These are phyloP conservation scores for Boletus coccyginus DNA, from an alignment of 768 basidiomycete species.

Conservation along the genomic window DNA sequence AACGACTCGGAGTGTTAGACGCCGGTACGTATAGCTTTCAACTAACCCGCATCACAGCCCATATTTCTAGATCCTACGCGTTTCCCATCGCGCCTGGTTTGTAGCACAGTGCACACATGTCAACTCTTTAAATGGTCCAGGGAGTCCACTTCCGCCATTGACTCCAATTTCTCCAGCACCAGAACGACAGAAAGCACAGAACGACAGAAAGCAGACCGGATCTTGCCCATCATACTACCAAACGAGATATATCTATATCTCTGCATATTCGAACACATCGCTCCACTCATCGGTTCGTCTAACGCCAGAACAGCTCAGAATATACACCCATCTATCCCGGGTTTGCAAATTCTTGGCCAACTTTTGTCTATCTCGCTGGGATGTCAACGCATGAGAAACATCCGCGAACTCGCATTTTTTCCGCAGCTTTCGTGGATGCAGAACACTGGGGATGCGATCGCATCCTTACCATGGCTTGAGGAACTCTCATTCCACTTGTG, in stretches of 20 bases:
- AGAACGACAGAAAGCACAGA: constrained; percentile 14
- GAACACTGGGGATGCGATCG: constrained; percentile 17
- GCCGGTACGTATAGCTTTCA: too few species aligned
- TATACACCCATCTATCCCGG: constrained; percentile 30
- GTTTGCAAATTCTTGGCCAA: constrained; percentile 45
- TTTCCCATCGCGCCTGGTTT: neutral
- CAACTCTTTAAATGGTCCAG: constrained; percentile 6
- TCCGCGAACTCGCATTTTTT: constrained; percentile 15
- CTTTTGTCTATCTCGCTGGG: constrained; percentile 17
- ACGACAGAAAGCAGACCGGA: too few species aligned
- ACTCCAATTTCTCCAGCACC: constrained; percentile 22
- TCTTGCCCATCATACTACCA: constrained; percentile 36
- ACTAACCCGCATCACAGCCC: too few species aligned
- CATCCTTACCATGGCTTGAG: constrained; percentile 13
- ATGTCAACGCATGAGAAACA: constrained; percentile 17
- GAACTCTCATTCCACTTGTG: constrained; percentile 10
- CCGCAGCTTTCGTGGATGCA: constrained; percentile 2
- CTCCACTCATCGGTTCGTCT: constrained; percentile 14
- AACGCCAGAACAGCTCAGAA: constrained; percentile 7
- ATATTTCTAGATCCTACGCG: too few species aligned
- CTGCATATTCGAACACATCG: constrained; percentile 36
- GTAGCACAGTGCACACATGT: neutral
- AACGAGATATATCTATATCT: constrained; percentile 47
- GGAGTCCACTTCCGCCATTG: neutral
- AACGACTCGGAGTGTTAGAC: too few species aligned